Evolutionary conservation across 2,329 filamentous ascomycete species (phyloP), one percentile per base, ranked within the genome.

Genomic region (Beauveria medogensis): DNA sequence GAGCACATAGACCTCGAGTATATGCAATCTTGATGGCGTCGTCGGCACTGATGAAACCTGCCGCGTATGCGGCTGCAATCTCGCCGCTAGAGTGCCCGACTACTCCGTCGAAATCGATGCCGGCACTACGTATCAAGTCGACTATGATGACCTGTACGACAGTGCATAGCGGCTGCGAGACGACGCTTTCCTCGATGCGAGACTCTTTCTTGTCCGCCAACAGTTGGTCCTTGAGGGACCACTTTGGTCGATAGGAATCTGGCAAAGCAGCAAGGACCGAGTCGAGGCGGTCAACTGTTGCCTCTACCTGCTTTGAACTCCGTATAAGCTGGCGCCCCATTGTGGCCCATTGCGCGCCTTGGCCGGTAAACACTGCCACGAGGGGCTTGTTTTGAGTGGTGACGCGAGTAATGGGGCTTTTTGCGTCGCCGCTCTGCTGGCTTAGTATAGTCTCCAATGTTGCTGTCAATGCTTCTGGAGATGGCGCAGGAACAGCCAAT

Each of bases 21-120:
- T 81, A 83, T 2, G 80, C 79, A 30, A 79, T 73, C 1, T 70
- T 69, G 64, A 79, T 72, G 44, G 75, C 74, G 1, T 75, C 69
- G 20, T 76, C 72, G 37, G 75, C 74, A 8, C 71, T 71, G 26
- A 79, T 65, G 40, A 75, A 69, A 3, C 76, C 73, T 0, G 72
- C 68, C 5, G 74, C 69, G 61, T 76, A 78, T 0, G 76, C 76
- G 5, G 76, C 76, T 3, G 24, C 74, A 50, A 78, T 78, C 59
- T 79, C 77, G n/a, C 77, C 77, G 43, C 68, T 72, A 0, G 75
- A 77, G 63, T 79, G 77, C 1, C 77, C 75, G 2, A 69, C 68
- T 0, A 78, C 75, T 4, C 69, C 71, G 1, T 62, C 24, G 1
- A 75, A 72, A 5, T 55, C 55, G 18, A 79, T 69, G 1, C 69